These are phyloP conservation scores for Corynascus novoguineensis DNA, from an alignment of 495 filamentous ascomycete species.

Conservation along the genomic window DNA sequence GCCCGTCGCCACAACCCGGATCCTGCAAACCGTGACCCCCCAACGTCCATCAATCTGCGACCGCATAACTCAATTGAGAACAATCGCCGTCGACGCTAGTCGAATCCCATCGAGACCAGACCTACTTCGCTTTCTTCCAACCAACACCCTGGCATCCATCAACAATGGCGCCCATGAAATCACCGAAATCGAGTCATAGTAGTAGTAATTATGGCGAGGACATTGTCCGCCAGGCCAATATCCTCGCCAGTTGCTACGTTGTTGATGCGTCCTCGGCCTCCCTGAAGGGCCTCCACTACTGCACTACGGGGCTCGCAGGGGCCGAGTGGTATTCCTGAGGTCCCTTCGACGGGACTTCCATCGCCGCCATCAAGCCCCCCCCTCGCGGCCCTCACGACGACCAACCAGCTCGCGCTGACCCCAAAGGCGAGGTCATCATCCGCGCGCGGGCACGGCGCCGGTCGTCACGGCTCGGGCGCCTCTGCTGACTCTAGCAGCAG, in stretches of 20 bases:
- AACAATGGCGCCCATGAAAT: conserved; percentile 57
- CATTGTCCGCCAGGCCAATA: conserved; percentile 53
- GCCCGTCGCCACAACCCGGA: background rate
- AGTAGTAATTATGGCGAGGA: conserved; percentile 63
- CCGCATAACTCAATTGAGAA: background rate
- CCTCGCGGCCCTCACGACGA: conserved; percentile 59
- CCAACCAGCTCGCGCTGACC: conserved; percentile 55
- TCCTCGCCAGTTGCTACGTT: conserved; percentile 82
- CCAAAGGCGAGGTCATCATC: conserved; percentile 41
- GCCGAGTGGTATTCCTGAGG: conserved; percentile 98
- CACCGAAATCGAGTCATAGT: conserved; percentile 61
- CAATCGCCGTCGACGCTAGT: background rate
- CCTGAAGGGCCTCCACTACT: conserved; percentile 83
- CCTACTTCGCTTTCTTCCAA: background rate
- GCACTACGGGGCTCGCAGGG: conserved; percentile 70
- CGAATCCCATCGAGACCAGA: background rate
- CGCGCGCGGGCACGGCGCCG: conserved; percentile 27
- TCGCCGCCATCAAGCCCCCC: conserved; percentile 76
- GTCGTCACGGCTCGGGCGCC: conserved; percentile 15
- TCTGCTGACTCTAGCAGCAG: conserved; percentile 28
- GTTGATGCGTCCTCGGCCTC: conserved; percentile 48
- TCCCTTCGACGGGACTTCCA: conserved; percentile 69
- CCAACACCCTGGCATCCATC: conserved; percentile 35
- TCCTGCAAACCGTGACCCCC: background rate
- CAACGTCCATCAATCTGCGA: background rate